These are phyloP conservation scores for Trichomonas gallinae DNA, from an alignment of 208 protist genomes.

Conservation along the genomic window DNA sequence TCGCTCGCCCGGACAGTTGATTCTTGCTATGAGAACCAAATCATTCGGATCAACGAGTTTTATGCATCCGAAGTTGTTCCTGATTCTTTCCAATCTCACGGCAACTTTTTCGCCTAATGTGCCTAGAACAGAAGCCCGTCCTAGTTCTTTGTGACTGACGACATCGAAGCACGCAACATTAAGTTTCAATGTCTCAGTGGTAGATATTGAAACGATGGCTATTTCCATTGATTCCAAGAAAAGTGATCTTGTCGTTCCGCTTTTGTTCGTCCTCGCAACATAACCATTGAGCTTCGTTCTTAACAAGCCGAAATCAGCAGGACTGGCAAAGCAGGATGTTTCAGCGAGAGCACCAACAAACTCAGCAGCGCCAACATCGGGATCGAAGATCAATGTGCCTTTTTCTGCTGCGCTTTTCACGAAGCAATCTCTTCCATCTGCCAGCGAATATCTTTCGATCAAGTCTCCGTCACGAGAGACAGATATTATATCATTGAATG, in stretches of 20 bases:
- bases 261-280: not conserved
- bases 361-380: not conserved
- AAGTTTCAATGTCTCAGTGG: not conserved
- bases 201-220: not conserved
- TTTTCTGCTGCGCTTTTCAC: not conserved
- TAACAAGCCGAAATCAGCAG: not conserved
- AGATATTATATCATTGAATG: not conserved
- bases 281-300: not conserved
- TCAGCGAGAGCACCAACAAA: not conserved
- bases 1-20: not conserved
- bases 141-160: not conserved
- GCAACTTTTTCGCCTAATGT: not conserved
- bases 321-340: not conserved
- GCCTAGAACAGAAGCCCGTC: not conserved
- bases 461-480: not conserved
- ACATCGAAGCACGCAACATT: not conserved
- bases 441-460: not conserved
- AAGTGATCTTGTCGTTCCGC: not conserved
- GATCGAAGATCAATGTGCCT: not conserved
- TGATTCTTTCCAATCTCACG: not conserved
- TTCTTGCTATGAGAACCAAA: not conserved
- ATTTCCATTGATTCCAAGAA: not conserved
- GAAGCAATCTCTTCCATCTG: not conserved
- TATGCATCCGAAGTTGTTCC: not conserved
- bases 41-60: not conserved